Evolutionary conservation across 805 yeast genomes (phyloP).

Genomic region (Candida dajiaensis): DNA sequence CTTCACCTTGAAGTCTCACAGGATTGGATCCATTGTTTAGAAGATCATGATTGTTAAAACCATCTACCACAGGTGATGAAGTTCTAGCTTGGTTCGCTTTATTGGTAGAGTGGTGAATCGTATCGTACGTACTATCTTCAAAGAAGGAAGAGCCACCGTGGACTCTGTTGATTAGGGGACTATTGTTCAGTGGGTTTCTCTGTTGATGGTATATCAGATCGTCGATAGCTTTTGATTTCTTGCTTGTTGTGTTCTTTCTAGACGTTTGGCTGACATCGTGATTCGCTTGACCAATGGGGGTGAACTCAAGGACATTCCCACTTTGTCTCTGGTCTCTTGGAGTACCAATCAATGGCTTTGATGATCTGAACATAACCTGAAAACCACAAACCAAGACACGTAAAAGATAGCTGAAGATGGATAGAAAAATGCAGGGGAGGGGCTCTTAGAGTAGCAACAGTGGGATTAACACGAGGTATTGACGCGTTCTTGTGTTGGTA

Average conservation of each 20-base stretch:
- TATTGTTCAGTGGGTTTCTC: slow-evolving; percentile 13
- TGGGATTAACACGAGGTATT: background rate
- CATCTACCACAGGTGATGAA: slow-evolving; percentile 16
- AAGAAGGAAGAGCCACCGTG: slow-evolving; percentile 24
- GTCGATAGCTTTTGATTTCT: background rate
- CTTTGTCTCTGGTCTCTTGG: slow-evolving; percentile 19
- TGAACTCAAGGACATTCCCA: slow-evolving; percentile 30
- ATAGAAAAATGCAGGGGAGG: background rate
- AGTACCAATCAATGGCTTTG: slow-evolving; percentile 25
- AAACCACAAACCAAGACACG: background rate
- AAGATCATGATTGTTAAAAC: slow-evolving; percentile 14
- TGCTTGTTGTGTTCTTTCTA: background rate
- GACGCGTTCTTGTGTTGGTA: background rate
- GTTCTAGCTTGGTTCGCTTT: slow-evolving; percentile 2
- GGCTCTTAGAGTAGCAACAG: background rate
- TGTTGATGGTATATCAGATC: background rate
- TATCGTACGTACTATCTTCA: slow-evolving; percentile 20
- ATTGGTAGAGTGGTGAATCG: slow-evolving; percentile 12
- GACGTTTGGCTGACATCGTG: background rate
- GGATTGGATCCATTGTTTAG: slow-evolving; percentile 25
- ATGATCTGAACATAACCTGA: slow-evolving; percentile 22
- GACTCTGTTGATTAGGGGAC: slow-evolving; percentile 16
- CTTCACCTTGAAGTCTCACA: slow-evolving; percentile 25
- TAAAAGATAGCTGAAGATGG: background rate
- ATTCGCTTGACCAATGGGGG: slow-evolving; percentile 33